A percentile compares a stretch with the other conserved stretches of the same genome.
Evolutionary conservation across 768 basidiomycete species (phyloP).

Genomic region (Panus rudis): DNA sequence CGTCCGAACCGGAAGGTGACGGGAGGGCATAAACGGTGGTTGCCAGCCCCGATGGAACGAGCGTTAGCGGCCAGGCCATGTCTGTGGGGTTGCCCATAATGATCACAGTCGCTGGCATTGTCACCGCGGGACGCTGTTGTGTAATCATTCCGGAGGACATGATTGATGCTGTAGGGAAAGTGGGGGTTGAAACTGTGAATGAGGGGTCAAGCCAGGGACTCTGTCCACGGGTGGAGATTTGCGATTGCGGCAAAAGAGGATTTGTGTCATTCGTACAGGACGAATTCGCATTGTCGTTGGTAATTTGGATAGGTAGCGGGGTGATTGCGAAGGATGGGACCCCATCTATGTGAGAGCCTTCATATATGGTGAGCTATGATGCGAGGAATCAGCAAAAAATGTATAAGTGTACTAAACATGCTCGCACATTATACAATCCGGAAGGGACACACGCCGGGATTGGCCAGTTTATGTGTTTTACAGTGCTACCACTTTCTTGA

Average conservation of each 20-base stretch:
- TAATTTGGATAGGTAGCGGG: constrained; percentile 30
- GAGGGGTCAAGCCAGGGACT: constrained; percentile 21
- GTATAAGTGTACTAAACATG: constrained; percentile 8
- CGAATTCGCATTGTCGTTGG: constrained; percentile 21
- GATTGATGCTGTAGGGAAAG: background rate
- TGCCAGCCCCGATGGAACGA: constrained; percentile 2
- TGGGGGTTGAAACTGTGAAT: background rate
- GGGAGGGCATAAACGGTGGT: constrained; percentile 14
- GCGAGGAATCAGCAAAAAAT: background rate
- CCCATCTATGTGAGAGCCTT: constrained; percentile 29
- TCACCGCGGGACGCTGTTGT: background rate
- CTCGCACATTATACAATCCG: constrained; percentile 41
- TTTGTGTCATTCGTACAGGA: constrained; percentile 19
- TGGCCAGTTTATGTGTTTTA: constrained; percentile 27
- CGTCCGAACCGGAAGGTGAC: no score
- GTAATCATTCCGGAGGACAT: background rate
- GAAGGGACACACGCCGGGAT: constrained; percentile 36
- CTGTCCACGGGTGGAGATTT: constrained; percentile 26
- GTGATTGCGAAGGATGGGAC: constrained; percentile 33
- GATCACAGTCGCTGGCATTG: constrained; percentile 4
- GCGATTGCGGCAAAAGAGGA: constrained; percentile 25
- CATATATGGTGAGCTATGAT: constrained; percentile 41
- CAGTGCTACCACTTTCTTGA: constrained; percentile 34
- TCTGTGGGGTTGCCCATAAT: constrained; percentile 11
- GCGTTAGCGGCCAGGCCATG: constrained; percentile 9